Evolutionary conservation across 2,329 filamentous ascomycete species (phyloP).

Genomic region (Xylaria sp.): DNA sequence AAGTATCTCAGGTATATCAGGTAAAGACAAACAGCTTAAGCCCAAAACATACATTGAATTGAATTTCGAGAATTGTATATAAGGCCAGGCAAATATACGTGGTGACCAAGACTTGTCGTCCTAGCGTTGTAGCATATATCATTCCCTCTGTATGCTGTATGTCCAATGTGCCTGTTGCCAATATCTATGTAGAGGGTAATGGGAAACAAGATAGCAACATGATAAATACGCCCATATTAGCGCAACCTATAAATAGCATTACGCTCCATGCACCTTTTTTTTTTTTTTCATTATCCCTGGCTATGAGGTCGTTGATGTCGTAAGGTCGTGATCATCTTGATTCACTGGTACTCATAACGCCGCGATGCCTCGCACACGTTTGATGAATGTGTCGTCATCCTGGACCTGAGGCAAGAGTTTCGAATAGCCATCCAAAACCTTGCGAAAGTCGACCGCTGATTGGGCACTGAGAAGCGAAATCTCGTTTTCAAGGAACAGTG

Average conservation of each 20-base stretch:
- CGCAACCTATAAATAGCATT: constrained; percentile 7
- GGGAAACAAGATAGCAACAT: not conserved
- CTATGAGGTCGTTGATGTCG: constrained; percentile 13
- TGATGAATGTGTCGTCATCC: constrained; percentile 48
- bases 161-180: constrained; percentile 4
- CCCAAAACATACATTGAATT: constrained; percentile 9
- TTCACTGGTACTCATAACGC: constrained; percentile 33
- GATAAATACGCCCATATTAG: not conserved
- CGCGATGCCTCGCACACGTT: constrained; percentile 42
- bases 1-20: not conserved
- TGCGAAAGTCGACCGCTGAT: constrained; percentile 57
- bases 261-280: constrained; percentile 7
- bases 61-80: constrained; percentile 5
- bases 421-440: constrained; percentile 51
- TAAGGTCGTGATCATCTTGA: constrained; percentile 28
- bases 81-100: constrained; percentile 1
- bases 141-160: not conserved
- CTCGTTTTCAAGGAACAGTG: constrained; percentile 67
- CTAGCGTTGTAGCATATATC: not conserved
- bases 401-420: constrained; percentile 40
- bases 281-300: not conserved
- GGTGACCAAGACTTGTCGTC: not conserved
- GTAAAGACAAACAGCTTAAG: not conserved
- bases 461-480: constrained; percentile 62
- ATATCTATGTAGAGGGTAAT: not conserved